phyloP scores from a whole-genome alignment of 257 asterid genomes.

The Solanum medicagineum region DNA sequence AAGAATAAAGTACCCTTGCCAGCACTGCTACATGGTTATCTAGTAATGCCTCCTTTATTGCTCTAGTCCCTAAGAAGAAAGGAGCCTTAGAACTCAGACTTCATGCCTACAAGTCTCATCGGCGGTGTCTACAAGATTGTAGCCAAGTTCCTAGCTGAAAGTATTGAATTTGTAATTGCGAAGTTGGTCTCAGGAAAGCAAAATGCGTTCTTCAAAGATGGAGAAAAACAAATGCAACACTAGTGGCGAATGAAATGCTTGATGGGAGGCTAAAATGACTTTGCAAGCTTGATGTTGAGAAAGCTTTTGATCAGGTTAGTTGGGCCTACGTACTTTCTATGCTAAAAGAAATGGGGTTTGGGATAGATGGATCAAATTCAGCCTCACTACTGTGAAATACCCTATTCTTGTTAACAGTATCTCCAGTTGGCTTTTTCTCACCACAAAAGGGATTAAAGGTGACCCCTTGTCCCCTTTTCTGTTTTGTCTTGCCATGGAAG shows the following conservation, averaged over 20 bases:
- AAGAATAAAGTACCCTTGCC: background rate
- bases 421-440: background rate
- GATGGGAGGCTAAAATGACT: background rate
- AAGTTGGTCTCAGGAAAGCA: background rate
- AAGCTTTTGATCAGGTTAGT: background rate
- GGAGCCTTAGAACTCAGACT: background rate
- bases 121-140: background rate
- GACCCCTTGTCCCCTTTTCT: background rate
- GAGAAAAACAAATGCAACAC: background rate
- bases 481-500: background rate
- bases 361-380: background rate
- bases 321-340: background rate
- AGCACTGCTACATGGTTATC: background rate
- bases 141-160: background rate
- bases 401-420: background rate
- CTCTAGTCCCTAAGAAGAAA: background rate
- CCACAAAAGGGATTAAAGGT: background rate
- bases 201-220: background rate
- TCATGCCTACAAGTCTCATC: background rate
- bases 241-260: background rate
- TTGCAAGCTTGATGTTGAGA: background rate
- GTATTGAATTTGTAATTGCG: background rate
- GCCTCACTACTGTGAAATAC: background rate
- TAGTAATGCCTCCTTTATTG: background rate
- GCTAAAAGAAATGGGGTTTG: background rate